phyloP scores from a whole-genome alignment of 345 rosid genomes.

The Murraya paniculata region DNA sequence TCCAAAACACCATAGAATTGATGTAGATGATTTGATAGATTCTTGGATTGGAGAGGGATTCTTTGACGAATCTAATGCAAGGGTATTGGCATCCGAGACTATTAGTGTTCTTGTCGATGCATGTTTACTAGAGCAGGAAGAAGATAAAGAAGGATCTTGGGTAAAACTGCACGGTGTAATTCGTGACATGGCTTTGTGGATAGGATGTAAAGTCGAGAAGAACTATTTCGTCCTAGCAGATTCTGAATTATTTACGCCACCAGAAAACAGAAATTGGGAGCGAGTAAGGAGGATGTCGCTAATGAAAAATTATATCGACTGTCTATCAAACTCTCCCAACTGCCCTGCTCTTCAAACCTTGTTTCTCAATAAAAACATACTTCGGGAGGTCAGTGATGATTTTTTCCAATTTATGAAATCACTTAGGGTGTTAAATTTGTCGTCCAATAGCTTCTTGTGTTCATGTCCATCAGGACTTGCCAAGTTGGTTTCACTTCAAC shows the following conservation, averaged over 20 bases:
- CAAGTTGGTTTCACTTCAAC: conserved; percentile 4
- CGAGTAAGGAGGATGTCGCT: conserved; percentile 23
- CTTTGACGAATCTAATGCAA: no score
- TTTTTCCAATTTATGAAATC: conserved; percentile 20
- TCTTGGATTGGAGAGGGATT: no score
- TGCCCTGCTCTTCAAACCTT: conserved; percentile 27
- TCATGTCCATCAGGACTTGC: conserved; percentile 27
- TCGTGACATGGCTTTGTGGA: conserved; percentile 41
- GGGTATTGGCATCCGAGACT: background rate
- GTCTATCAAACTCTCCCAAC: background rate
- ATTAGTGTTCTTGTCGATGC: conserved; percentile 21
- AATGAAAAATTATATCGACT: conserved; percentile 16
- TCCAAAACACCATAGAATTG: conserved; percentile 15
- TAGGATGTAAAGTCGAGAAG: conserved; percentile 10
- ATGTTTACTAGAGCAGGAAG: conserved; percentile 22
- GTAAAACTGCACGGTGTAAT: conserved; percentile 43
- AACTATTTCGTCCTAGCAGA: conserved; percentile 10
- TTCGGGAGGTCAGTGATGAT: conserved; percentile 9
- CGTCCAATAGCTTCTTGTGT: background rate
- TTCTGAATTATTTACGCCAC: background rate
- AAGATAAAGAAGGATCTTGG: background rate
- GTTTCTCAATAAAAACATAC: conserved; percentile 5
- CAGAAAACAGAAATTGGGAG: conserved; percentile 16
- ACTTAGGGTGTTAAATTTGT: conserved; percentile 33
- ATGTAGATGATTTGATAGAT: background rate